A percentile compares a stretch with the other conserved stretches of the same genome.
Conservation (phyloP, 2,329 filamentous ascomycete genomes). For the Pestalotiopsis sp. region DNA sequence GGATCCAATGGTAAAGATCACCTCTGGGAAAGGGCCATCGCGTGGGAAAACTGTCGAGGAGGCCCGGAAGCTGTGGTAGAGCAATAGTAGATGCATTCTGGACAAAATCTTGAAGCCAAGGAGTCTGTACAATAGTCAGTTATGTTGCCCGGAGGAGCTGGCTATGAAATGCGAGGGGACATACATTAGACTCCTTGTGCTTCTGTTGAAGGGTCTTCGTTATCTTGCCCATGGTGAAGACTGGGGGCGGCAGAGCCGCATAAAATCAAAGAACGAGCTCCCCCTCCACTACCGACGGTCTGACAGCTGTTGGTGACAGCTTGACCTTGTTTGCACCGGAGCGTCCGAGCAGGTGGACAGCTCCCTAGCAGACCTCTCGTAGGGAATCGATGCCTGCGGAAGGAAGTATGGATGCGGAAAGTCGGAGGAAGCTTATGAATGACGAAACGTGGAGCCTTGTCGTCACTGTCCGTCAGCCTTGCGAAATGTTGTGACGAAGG, state of each 20-base stretch:
- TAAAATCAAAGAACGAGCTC: constrained; percentile 43
- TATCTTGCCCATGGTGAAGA: constrained; percentile 69
- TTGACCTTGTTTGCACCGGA: constrained; percentile 31
- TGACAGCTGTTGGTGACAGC: constrained; percentile 43
- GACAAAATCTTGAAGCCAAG: constrained; percentile 84
- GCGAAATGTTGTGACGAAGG: not conserved
- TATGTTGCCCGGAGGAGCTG: constrained; percentile 12
- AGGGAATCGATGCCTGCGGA: not conserved
- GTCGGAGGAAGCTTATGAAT: not conserved
- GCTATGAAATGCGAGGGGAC: constrained; percentile 27
- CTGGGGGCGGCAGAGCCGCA: constrained; percentile 62
- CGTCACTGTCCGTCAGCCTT: constrained; percentile 5
- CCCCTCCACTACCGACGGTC: constrained; percentile 59
- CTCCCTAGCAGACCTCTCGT: constrained; percentile 21
- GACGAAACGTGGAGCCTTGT: not conserved
- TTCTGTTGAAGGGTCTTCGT: constrained; percentile 68
- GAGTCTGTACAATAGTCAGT: constrained; percentile 64
- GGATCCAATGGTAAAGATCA: constrained; percentile 98
- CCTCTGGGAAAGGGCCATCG: constrained; percentile 95
- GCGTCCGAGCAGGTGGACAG: constrained; percentile 31
- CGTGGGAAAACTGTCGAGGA: constrained; percentile 79
- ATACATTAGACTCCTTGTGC: constrained; percentile 69
- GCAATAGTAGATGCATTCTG: constrained; percentile 68
- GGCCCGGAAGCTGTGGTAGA: constrained; percentile 75
- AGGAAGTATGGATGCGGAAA: not conserved